phyloP scores from a whole-genome alignment of 1,139 yeast species.

The Suhomyces coccinellae region DNA sequence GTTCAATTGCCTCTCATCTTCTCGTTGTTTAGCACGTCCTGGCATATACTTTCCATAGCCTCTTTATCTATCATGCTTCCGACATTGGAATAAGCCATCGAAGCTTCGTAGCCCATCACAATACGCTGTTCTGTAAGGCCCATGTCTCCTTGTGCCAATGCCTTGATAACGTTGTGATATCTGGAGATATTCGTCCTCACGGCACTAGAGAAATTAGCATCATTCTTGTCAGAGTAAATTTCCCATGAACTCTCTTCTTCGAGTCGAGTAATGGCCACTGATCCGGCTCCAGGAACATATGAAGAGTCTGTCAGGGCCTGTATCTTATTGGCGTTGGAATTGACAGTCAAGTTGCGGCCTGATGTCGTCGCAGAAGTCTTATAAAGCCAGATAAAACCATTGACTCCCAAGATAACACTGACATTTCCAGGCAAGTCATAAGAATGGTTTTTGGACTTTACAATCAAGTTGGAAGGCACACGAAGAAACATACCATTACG shows the following conservation, averaged over 20 bases:
- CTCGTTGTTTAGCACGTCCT: constrained; percentile 70
- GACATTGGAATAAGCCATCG: constrained; percentile 71
- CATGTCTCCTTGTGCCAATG: constrained; percentile 76
- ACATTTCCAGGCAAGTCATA: constrained; percentile 89
- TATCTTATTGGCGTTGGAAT: constrained; percentile 28
- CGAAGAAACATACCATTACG: constrained; percentile 83
- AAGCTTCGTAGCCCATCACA: constrained; percentile 83
- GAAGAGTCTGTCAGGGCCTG: constrained; percentile 44
- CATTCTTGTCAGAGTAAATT: constrained; percentile 90
- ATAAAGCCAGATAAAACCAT: constrained; percentile 91
- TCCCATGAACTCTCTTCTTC: constrained; percentile 97
- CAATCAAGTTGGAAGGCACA: constrained; percentile 79
- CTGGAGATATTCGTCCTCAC: constrained; percentile 77
- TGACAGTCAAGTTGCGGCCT: constrained; percentile 16
- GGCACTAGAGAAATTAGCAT: constrained; percentile 54
- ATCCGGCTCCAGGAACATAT: constrained; percentile 59
- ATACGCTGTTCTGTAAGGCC: constrained; percentile 85
- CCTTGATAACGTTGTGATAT: constrained; percentile 80
- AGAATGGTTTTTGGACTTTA: constrained; percentile 84
- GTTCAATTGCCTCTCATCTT: constrained; percentile 59
- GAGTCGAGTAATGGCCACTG: constrained; percentile 74
- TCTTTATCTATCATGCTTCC: constrained; percentile 77
- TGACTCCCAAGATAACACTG: constrained; percentile 86
- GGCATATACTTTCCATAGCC: constrained; percentile 70
- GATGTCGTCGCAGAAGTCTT: constrained; percentile 48